These are phyloP conservation scores for Leishmania tropica DNA, from an alignment of 208 protist genomes.

Conservation along the genomic window DNA sequence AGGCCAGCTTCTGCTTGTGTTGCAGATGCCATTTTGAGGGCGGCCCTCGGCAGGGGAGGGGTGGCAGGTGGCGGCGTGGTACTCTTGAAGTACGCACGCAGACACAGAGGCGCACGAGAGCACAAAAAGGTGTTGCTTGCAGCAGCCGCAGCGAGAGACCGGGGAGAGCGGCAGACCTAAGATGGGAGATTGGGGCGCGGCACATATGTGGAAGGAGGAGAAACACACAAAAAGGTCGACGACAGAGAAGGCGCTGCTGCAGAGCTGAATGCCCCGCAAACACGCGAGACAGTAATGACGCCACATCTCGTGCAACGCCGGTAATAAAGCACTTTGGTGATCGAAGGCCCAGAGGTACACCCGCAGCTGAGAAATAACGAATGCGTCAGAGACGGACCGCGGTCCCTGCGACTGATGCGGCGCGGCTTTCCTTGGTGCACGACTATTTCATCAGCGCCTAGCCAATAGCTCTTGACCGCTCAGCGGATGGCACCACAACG, in stretches of 20 bases:
- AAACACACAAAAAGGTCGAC: not conserved
- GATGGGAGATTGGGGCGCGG: not conserved
- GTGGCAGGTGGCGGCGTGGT: not conserved
- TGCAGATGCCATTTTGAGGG: not conserved
- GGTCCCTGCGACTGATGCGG: not conserved
- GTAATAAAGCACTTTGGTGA: not conserved
- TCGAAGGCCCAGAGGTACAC: not conserved
- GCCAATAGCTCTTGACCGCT: not conserved
- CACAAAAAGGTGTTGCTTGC: too few species aligned
- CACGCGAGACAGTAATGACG: not conserved
- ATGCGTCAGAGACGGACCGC: not conserved
- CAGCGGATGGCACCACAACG: not conserved
- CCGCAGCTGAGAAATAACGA: not conserved
- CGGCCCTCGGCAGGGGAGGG: not conserved
- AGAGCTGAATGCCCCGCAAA: not conserved
- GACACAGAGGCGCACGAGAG: not conserved
- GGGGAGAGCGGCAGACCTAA: not conserved
- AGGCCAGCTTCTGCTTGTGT: not conserved
- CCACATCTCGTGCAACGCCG: not conserved
- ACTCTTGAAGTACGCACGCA: not conserved
- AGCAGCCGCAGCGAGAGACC: not conserved
- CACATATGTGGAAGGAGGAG: not conserved
- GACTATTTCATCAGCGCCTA: not conserved
- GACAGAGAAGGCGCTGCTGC: not conserved
- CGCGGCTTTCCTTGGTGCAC: not conserved